Base-by-base conservation (phyloP, 345 rosid genomes). In the Viola odorata region DNA sequence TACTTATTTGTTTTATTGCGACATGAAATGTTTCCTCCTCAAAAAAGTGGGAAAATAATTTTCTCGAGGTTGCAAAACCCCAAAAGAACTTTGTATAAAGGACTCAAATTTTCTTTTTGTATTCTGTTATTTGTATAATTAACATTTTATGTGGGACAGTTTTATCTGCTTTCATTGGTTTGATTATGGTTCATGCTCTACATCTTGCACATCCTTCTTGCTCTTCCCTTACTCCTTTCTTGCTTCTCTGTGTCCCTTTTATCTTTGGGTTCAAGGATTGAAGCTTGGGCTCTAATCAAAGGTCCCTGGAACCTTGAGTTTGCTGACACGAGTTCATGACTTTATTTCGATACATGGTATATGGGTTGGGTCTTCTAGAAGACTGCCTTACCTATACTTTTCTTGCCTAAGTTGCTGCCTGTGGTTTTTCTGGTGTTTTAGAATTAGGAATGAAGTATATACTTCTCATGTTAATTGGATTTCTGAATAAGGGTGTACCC, bases 381-480 rank as follows among this genome's bases (percentile, higher is more conserved):
- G 61, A 16, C 40, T 12, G 11, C 2, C 6, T 2, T 37, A 6
- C 12, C 37, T n/a, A 12, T 11, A 10, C 5, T 45, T 13, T 6
- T 50, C 8, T 1, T 41, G 6, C 10, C 54, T n/a, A 14, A 42
- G 36, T 12, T 57, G 50, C n/a, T 44, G 17, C 7, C 12, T 41
- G 6, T n/a, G 17, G 57, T 36, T 11, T 66, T 57, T 41, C 37
- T 2, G 32, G 45, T 23, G 32, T 61, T 14, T 40, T 49, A 38
- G 32, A 45, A 14, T 39, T 50, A 9, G 14, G 50, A 45, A 13
- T 7, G 17, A 17, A 17, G 32, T 15, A 51, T 55, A 3, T 12
- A 50, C 36, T 12, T 16, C 50, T 72, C n/a, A 47, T 38, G 23
- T 45, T 23, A 23, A 23, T 56, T 54, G 49, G 17, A 50, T 48